Percentiles rank a stretch among this genome's conserved stretches.
phyloP scores from a whole-genome alignment of 2,329 filamentous ascomycete species.

The Venturia oleaginea region DNA sequence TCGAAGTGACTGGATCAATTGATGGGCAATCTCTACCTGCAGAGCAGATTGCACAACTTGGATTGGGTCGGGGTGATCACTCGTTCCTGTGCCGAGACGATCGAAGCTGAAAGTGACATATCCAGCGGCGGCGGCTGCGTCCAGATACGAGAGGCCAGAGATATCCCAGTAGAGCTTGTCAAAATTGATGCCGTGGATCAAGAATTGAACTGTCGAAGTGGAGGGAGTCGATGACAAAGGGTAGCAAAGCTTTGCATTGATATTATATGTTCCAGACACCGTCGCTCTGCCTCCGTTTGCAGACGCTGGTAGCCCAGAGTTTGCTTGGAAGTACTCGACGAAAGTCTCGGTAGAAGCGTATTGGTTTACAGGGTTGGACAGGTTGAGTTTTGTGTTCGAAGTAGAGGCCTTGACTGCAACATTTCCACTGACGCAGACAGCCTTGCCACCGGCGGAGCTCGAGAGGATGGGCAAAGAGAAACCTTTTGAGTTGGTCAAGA shows the following conservation, averaged over 20 bases:
- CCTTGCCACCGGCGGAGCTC: slow-evolving; percentile 2
- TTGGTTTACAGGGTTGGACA: not conserved
- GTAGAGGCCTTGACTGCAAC: slow-evolving; percentile 2
- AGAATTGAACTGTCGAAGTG: slow-evolving; percentile 34
- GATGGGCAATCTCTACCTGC: slow-evolving; percentile 29
- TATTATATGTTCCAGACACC: slow-evolving; percentile 45
- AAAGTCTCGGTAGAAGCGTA: not conserved
- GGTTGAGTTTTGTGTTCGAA: not conserved
- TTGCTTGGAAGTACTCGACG: slow-evolving; percentile 2
- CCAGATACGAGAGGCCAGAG: slow-evolving; percentile 45
- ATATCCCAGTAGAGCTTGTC: slow-evolving; percentile 34
- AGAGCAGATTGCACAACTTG: slow-evolving; percentile 29
- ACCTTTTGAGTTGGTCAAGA: not conserved
- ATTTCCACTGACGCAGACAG: not conserved
- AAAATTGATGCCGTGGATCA: slow-evolving; percentile 48
- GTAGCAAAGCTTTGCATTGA: slow-evolving; percentile 53
- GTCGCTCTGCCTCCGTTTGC: slow-evolving; percentile 11
- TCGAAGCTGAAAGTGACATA: slow-evolving; percentile 36
- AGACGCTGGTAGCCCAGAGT: not conserved
- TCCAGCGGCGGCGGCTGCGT: slow-evolving; percentile 30
- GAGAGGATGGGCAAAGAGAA: not conserved
- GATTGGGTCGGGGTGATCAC: slow-evolving; percentile 30
- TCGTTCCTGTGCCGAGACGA: slow-evolving; percentile 31
- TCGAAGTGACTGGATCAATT: slow-evolving; percentile 25
- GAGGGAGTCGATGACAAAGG: slow-evolving; percentile 34